These are phyloP conservation scores for Eustoma russellianum DNA, from an alignment of 257 asterid genomes.

Conservation along the genomic window DNA sequence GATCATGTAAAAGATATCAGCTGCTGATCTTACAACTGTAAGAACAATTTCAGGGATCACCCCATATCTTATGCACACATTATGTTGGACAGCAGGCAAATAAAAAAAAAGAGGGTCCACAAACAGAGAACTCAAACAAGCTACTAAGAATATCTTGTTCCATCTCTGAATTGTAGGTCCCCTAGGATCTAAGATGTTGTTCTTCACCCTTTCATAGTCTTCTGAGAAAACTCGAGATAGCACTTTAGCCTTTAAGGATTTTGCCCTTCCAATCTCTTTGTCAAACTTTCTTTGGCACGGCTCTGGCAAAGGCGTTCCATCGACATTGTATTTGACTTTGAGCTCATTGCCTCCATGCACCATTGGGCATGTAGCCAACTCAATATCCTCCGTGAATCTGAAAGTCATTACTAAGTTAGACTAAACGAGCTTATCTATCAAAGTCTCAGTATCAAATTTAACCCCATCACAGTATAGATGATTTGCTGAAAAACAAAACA, in stretches of 20 bases:
- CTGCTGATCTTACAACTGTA: constrained; percentile 60
- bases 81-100: constrained; percentile 50
- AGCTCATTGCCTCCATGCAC: constrained; percentile 32
- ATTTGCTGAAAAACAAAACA: too few species aligned
- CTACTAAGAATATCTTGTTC: constrained; percentile 82
- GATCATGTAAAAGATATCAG: constrained; percentile 64
- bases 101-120: constrained; percentile 90
- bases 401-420: constrained; percentile 2
- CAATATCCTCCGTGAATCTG: constrained; percentile 66
- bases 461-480: too few species aligned
- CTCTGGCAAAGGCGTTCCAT: constrained; percentile 35
- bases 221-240: constrained; percentile 87
- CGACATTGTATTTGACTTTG: constrained; percentile 44
- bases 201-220: constrained; percentile 73
- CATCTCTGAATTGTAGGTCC: constrained; percentile 71
- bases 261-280: constrained; percentile 33
- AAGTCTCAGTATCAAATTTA: too few species aligned
- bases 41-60: constrained; percentile 51
- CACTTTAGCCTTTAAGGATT: constrained; percentile 63
- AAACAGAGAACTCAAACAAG: constrained; percentile 72
- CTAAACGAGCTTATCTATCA: too few species aligned
- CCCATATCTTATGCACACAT: constrained; percentile 62
- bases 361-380: constrained; percentile 29
- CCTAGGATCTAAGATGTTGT: constrained; percentile 78
- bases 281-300: constrained; percentile 12